phyloP scores from a whole-genome alignment of 441 rosid species.

The Erodium texanum region DNA sequence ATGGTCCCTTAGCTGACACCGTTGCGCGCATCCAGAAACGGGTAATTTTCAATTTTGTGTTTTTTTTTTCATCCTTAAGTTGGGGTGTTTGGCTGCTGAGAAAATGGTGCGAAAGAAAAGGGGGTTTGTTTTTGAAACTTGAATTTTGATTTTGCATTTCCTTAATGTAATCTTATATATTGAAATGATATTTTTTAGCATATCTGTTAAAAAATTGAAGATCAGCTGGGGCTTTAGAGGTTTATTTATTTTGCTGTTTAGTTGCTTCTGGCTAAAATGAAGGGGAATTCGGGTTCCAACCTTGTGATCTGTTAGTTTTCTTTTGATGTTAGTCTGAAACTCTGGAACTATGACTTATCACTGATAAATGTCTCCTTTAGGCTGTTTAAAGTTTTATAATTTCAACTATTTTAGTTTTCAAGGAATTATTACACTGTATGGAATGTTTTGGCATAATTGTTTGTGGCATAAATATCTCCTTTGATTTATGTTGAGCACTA shows the following conservation, averaged over 20 bases:
- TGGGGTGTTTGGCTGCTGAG: too few relatives aligned
- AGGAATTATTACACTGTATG: neutral
- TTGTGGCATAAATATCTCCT: too few relatives aligned
- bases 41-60: conserved; percentile 24
- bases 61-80: too few relatives aligned
- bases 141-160: neutral
- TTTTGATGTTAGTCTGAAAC: neutral
- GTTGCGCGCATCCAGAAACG: conserved; percentile 41
- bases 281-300: neutral
- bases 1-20: conserved; percentile 24
- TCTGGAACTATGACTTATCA: too few relatives aligned
- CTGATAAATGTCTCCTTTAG: neutral
- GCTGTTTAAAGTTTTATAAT: neutral
- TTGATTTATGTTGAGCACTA: neutral
- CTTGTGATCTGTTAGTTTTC: neutral
- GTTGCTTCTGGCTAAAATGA: neutral
- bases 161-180: neutral
- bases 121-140: too few relatives aligned
- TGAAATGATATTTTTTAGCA: neutral
- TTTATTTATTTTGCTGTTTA: neutral
- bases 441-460: conserved; percentile 5
- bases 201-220: neutral
- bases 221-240: neutral
- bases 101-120: too few relatives aligned
- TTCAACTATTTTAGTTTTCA: neutral